Conservation (phyloP, 2,329 filamentous ascomycete genomes). For the Phoma sp. region DNA sequence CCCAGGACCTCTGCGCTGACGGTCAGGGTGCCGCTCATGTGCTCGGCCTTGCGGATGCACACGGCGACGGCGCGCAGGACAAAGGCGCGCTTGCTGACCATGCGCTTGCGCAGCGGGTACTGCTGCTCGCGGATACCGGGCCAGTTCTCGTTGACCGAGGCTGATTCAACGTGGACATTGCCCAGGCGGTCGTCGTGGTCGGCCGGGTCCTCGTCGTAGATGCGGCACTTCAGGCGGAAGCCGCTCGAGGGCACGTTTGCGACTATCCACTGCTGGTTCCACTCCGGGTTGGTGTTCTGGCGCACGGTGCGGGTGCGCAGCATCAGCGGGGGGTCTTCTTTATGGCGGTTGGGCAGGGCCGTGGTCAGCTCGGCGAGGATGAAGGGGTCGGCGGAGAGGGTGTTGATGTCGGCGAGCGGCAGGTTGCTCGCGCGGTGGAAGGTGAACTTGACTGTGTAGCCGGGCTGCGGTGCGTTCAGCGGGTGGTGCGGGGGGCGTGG, state of each 20-base stretch:
- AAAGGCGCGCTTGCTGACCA: conserved; percentile 87
- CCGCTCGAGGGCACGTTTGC: conserved; percentile 83
- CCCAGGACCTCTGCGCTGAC: conserved; percentile 82
- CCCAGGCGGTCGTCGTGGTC: conserved; percentile 89
- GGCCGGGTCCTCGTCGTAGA: conserved; percentile 89
- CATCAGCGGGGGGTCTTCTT: conserved; percentile 78
- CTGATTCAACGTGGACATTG: conserved; percentile 76
- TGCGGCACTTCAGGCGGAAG: conserved; percentile 81
- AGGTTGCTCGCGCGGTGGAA: conserved; percentile 83
- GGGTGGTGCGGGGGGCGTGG: neutral
- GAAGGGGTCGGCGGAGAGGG: conserved; percentile 83
- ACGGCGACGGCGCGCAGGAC: conserved; percentile 72
- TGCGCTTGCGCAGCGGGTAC: conserved; percentile 80
- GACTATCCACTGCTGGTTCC: conserved; percentile 87
- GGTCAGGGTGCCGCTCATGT: conserved; percentile 73
- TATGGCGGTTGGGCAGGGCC: conserved; percentile 75
- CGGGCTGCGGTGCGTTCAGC: conserved; percentile 63
- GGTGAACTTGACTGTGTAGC: conserved; percentile 84
- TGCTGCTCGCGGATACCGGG: conserved; percentile 67
- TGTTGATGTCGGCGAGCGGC: conserved; percentile 79
- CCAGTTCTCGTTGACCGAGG: conserved; percentile 69
- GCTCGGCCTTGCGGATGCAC: conserved; percentile 65
- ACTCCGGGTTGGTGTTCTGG: conserved; percentile 74
- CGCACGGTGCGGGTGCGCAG: conserved; percentile 80
- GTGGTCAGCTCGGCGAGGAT: conserved; percentile 77